Evolutionary conservation across 2,329 filamentous ascomycete genomes (phyloP), one percentile per base, ranked within the genome.

Genomic region (Exophiala alcalophila): DNA sequence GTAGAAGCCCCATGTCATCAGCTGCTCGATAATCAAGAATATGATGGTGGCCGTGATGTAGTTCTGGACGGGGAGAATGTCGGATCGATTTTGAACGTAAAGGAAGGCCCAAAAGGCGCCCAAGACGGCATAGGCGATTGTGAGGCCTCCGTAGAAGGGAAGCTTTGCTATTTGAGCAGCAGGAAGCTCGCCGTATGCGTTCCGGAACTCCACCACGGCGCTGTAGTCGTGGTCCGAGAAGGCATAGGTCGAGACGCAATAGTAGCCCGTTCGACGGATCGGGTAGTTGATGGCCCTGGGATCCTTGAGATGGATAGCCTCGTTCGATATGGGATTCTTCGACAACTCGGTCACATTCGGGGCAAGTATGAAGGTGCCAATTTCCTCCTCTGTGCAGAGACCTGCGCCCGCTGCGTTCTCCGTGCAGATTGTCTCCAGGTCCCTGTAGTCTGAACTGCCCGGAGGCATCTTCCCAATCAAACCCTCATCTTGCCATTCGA

Each of bases 1-100:
- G 65, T 97, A 98, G 70, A 94, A 98, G 29, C 88, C 89, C 92
- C 92, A 98, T 2, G 92, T 98, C 79, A 97, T 90, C 60, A 97
- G 73, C 82, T 97, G 95, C 65, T 98, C 92, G 11, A 97, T 69
- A 11, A 97, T 87, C 29, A 98, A 71, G 69, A 98, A 98, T 38
- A 92, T 80, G 35, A 98, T 73, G 48, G 97, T 98, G 7, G 92
- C 91, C 0, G 92, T 98, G 57, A 98, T 97, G 65, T 98, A 98
- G 64, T 98, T 98, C 66, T 98, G 92, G 2, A 98, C 92, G 11
- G 94, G 84, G 60, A 98, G 81, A 50, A 98, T 97, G 65, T 98
- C 92, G 59, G 85, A 80, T 47, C 91, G 79, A 64, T 98, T 88
- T 65, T 96, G 89, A 59, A 90, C 90, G 68, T 98, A 97, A 15